These are phyloP conservation scores for Graphium sp. DNA, from an alignment of 2,329 filamentous ascomycete species.

Conservation along the genomic window DNA sequence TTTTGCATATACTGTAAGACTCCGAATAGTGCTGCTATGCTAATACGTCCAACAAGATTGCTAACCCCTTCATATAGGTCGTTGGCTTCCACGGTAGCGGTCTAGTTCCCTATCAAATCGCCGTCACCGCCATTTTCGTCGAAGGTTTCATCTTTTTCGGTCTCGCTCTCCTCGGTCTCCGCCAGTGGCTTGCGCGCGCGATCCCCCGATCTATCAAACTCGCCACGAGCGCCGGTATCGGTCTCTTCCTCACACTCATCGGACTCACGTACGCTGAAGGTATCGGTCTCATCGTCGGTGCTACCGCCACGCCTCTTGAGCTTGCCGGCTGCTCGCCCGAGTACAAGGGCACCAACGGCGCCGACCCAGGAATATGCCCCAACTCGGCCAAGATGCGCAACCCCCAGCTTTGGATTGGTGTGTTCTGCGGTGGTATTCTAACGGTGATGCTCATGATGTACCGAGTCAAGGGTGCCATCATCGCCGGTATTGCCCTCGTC, in stretches of 20 bases:
- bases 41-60: too few species aligned
- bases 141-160: constrained; percentile 76
- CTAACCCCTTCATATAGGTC: too few species aligned
- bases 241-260: constrained; percentile 63
- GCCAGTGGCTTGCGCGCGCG: constrained; percentile 74
- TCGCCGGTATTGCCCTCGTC: constrained; percentile 66
- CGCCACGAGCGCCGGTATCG: constrained; percentile 72
- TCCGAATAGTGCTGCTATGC: too few species aligned
- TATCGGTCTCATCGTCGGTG: constrained; percentile 62
- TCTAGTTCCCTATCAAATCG: constrained; percentile 55
- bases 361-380: constrained; percentile 36
- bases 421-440: constrained; percentile 70
- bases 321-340: constrained; percentile 52
- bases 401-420: constrained; percentile 73
- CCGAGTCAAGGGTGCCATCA: constrained; percentile 73
- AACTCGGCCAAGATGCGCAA: constrained; percentile 58
- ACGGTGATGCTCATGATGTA: constrained; percentile 73
- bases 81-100: constrained; percentile 65
- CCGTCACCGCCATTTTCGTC: constrained; percentile 74
- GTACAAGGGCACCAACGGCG: constrained; percentile 13
- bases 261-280: constrained; percentile 67
- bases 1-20: constrained; percentile 71
- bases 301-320: constrained; percentile 48
- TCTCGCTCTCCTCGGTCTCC: constrained; percentile 62
- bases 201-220: constrained; percentile 77